Percentiles rank a stretch among this genome's conserved stretches.
Evolutionary conservation across 2,329 filamentous ascomycete genomes (phyloP).

Genomic region (Xylariaceae sp.): DNA sequence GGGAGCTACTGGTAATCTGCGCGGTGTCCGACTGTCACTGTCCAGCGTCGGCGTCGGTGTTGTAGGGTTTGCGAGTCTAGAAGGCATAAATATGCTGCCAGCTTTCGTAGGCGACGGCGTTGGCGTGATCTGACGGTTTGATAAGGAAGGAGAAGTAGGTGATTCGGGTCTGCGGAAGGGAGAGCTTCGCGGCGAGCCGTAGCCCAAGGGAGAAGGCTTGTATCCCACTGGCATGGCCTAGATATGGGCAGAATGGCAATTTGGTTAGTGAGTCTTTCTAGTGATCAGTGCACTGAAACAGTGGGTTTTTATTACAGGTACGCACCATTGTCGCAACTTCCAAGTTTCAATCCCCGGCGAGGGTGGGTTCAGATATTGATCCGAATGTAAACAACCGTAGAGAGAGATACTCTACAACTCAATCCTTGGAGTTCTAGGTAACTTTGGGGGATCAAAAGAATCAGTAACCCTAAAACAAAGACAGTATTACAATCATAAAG

Average conservation of each 20-base stretch:
- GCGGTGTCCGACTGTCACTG: slow-evolving; percentile 29
- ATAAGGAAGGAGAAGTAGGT: slow-evolving; percentile 67
- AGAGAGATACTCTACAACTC: neutral
- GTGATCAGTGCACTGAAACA: slow-evolving; percentile 20
- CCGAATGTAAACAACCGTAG: slow-evolving; percentile 24
- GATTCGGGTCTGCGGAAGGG: slow-evolving; percentile 69
- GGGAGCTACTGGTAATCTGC: slow-evolving; percentile 22
- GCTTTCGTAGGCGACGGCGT: slow-evolving; percentile 65
- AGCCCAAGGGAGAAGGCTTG: slow-evolving; percentile 75
- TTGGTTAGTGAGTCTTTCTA: slow-evolving; percentile 5
- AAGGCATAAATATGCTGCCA: slow-evolving; percentile 52
- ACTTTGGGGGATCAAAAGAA: too few relatives aligned
- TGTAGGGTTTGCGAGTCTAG: slow-evolving; percentile 46
- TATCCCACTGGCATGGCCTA: slow-evolving; percentile 65
- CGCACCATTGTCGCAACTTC: slow-evolving; percentile 38
- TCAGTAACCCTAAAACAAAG: too few relatives aligned
- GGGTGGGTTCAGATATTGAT: slow-evolving; percentile 8
- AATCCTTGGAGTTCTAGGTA: neutral
- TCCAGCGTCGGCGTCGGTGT: slow-evolving; percentile 45
- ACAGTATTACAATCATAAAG: neutral
- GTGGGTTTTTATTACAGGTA: slow-evolving; percentile 33
- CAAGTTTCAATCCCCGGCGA: too few relatives aligned
- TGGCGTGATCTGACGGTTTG: slow-evolving; percentile 68
- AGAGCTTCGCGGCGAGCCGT: slow-evolving; percentile 72
- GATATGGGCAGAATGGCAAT: slow-evolving; percentile 6